Evolutionary conservation across 2,329 filamentous ascomycete species (phyloP).

Genomic region (Penicillium palitans): DNA sequence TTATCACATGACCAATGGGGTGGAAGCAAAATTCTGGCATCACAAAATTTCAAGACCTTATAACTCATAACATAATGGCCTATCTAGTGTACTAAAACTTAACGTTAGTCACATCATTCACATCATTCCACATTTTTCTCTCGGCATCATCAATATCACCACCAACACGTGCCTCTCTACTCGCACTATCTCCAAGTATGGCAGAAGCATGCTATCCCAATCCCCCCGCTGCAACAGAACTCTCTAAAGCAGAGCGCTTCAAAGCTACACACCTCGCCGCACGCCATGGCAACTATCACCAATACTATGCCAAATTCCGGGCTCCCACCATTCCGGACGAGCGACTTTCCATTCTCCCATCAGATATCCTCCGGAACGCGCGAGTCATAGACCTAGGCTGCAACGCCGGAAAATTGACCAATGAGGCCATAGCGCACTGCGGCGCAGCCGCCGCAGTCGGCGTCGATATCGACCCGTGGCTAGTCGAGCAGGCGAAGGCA

Average conservation of each 20-base stretch:
- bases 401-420: constrained; percentile 28
- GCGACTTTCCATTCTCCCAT: constrained; percentile 27
- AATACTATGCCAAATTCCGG: constrained; percentile 29
- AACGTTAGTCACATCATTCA: constrained; percentile 5
- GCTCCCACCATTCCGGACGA: constrained; percentile 26
- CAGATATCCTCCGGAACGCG: constrained; percentile 25
- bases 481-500: constrained; percentile 26
- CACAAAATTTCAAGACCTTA: too few relatives aligned
- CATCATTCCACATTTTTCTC: constrained; percentile 5
- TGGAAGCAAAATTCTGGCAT: not conserved
- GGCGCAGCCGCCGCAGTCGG: constrained; percentile 24
- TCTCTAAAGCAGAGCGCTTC: constrained; percentile 29
- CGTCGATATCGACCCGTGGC: constrained; percentile 29
- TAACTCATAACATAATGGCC: not conserved
- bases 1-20: not conserved
- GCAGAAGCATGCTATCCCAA: constrained; percentile 18
- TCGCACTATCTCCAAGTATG: constrained; percentile 19
- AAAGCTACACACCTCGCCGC: constrained; percentile 29
- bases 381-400: constrained; percentile 29
- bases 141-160: constrained; percentile 12
- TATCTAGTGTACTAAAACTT: constrained; percentile 12
- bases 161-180: constrained; percentile 8
- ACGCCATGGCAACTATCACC: constrained; percentile 30
- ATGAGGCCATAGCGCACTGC: constrained; percentile 26
- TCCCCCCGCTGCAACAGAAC: constrained; percentile 16